Percentiles rank a stretch among this genome's conserved stretches.
Evolutionary conservation across 2,329 filamentous ascomycete genomes (phyloP).

Genomic region (Fonsecaea pedrosoi): DNA sequence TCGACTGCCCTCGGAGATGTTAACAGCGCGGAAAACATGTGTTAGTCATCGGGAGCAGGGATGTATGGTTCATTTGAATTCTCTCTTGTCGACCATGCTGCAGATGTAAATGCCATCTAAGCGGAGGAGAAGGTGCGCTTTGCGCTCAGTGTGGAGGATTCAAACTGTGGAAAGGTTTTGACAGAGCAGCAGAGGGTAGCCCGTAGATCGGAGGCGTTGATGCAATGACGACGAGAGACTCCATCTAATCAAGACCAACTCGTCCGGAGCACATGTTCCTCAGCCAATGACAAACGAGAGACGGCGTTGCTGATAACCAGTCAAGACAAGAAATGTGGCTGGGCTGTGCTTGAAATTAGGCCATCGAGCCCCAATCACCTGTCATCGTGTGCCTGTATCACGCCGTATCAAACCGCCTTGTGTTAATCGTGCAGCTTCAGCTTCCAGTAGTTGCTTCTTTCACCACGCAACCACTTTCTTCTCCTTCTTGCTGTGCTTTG

Average conservation of each 20-base stretch:
- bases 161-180: background rate
- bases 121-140: background rate
- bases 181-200: background rate
- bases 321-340: slow-evolving; percentile 1
- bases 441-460: background rate
- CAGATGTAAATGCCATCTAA: background rate
- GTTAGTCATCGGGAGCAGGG: background rate
- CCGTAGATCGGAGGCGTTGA: background rate
- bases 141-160: background rate
- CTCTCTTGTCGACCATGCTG: background rate
- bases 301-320: background rate
- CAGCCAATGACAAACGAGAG: background rate
- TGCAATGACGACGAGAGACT: background rate
- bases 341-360: slow-evolving; percentile 1
- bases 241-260: background rate
- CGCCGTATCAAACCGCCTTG: background rate
- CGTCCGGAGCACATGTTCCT: background rate
- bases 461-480: background rate
- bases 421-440: background rate
- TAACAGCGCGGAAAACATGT: background rate
- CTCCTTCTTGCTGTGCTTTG: background rate
- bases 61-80: background rate
- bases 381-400: background rate
- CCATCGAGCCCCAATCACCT: slow-evolving; percentile 1
- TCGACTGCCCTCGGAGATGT: background rate